Evolutionary conservation across 202 grass and related monocot genomes (phyloP).

Genomic region (Cymbopogon flexuosus): DNA sequence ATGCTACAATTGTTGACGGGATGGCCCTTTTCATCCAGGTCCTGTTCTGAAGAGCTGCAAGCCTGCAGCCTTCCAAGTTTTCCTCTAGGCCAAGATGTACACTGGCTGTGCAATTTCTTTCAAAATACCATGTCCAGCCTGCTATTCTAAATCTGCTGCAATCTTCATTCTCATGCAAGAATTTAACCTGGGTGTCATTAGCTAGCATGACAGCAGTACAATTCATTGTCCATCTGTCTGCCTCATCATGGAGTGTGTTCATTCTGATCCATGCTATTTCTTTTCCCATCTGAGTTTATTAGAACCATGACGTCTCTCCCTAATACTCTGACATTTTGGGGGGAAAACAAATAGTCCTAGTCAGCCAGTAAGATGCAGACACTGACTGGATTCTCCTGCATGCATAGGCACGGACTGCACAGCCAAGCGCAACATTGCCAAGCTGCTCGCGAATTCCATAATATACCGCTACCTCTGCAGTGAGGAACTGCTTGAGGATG

Average conservation of each 20-base stretch:
- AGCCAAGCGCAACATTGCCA: slow-evolving; percentile 33
- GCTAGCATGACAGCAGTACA: neutral
- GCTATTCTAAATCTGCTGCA: neutral
- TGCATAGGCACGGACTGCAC: slow-evolving; percentile 54
- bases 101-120: neutral
- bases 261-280: neutral
- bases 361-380: neutral
- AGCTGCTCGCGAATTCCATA: slow-evolving; percentile 73
- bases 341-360: neutral
- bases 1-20: neutral
- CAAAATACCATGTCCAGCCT: neutral
- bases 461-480: slow-evolving; percentile 88
- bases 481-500: slow-evolving; percentile 82
- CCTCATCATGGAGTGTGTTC: neutral
- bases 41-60: neutral
- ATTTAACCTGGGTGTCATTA: neutral
- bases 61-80: neutral
- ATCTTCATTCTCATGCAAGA: neutral
- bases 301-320: neutral
- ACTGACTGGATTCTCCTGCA: neutral
- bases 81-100: neutral
- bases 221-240: neutral
- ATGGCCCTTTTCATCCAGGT: neutral
- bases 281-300: neutral
- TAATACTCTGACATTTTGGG: neutral